Base-by-base conservation (phyloP, 768 basidiomycete species). In the Royoungia palumana region DNA sequence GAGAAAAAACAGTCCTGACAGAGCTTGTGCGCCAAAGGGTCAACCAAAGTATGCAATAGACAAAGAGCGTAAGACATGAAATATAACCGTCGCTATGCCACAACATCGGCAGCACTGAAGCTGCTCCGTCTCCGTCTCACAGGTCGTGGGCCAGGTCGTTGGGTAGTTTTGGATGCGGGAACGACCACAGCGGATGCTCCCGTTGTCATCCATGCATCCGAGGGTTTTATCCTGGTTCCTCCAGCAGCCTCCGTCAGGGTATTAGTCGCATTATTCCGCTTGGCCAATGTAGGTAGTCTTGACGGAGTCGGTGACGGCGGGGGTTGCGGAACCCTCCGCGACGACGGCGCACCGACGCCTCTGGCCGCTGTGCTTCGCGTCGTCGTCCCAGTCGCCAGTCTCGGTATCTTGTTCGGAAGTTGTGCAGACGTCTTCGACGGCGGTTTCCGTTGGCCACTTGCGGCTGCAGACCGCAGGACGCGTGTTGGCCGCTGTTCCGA, bases 71-170 rank as follows among this genome's bases (percentile, higher is more conserved):
- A 54, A 54, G 17, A 49, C 41, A 12, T 13, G 28, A 3, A 28
- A 30, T 25, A 32, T 35, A 54, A 35, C 44, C 27, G 42, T 34
- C 38, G 41, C 70, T 72, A 92, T 60, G 87, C 89, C 51, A 91
- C 80, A 19, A 92, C 84, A 64, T 93, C 90, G 4, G 87, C 89
- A 47, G 84, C 76, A 63, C 91, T 92, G 67, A 93, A 93, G 59
- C 91, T 93, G 62, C 90, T 92, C 50, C 90, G 75, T 61, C 90
- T 73, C 53, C 88, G 78, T 55, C 89, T 76, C 42, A 89, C 79
- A 36, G 74, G 85, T 44, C 90, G 76, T 52, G 90, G 70, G 2
- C 83, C 82, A 8, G 90, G 90, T 34, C 89, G 80, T 54, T 80
- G 83, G 1, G 82, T 64, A 6, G 59, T 76, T 65, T 87, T 91